A percentile compares a stretch with the other conserved stretches of the same genome.
These are phyloP conservation scores for Aspergillus steynii DNA, from an alignment of 495 filamentous ascomycete genomes.

Conservation along the genomic window DNA sequence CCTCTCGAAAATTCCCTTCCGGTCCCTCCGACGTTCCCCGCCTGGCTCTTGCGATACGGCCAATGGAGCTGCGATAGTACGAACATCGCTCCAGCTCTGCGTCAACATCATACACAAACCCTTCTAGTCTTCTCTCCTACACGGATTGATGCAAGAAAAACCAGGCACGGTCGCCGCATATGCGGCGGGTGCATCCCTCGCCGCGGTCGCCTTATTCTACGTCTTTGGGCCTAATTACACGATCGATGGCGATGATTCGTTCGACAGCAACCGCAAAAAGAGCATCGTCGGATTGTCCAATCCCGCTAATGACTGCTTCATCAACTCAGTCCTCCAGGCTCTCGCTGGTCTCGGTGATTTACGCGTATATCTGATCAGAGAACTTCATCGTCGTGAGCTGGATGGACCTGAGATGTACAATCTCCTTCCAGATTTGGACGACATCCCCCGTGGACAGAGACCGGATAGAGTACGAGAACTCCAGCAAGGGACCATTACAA, in stretches of 20 bases:
- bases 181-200: conserved; percentile 92
- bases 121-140: not conserved
- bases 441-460: conserved; percentile 40
- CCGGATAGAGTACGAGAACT: conserved; percentile 70
- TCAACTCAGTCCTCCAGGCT: conserved; percentile 94
- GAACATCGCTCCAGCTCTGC: not conserved
- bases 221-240: conserved; percentile 96
- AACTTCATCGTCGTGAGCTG: conserved; percentile 76
- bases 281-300: conserved; percentile 88
- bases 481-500: conserved; percentile 79
- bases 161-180: conserved; percentile 86
- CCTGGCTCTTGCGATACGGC: not conserved
- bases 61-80: conserved; percentile 23
- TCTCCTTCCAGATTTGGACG: conserved; percentile 49
- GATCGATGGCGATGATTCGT: conserved; percentile 73
- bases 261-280: conserved; percentile 69
- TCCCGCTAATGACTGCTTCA: conserved; percentile 97
- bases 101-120: not conserved
- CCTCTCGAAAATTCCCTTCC: not conserved
- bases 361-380: conserved; percentile 84
- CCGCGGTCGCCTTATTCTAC: conserved; percentile 93
- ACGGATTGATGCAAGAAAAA: conserved; percentile 75
- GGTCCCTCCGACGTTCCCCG: not conserved
- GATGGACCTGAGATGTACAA: conserved; percentile 74
- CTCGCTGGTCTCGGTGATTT: conserved; percentile 93